A percentile compares a stretch with the other conserved stretches of the same genome.
These are phyloP conservation scores for Chenopodium suecicum DNA, from an alignment of 148 eudicot genomes.

Conservation along the genomic window DNA sequence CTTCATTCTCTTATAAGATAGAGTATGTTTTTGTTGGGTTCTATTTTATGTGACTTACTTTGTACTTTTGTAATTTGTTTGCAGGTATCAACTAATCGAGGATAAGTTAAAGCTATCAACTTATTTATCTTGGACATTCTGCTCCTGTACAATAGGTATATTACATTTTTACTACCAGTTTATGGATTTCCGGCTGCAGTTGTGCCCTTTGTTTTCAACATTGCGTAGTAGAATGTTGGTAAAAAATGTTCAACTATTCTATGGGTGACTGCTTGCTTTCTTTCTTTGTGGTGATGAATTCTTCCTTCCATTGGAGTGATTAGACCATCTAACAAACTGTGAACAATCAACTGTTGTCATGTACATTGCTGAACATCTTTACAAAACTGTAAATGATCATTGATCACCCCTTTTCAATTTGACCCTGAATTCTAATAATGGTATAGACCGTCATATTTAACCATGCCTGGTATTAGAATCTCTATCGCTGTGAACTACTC, in stretches of 20 bases:
- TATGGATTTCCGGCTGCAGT: background rate
- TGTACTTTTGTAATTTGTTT: slow-evolving; percentile 6
- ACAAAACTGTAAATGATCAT: no score
- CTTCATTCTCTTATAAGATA: background rate
- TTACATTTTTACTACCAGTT: background rate
- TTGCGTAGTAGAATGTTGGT: background rate
- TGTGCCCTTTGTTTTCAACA: background rate
- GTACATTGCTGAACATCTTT: background rate
- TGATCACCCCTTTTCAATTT: background rate
- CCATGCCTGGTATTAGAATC: no score
- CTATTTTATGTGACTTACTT: background rate
- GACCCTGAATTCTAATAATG: background rate
- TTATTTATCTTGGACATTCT: slow-evolving; percentile 92
- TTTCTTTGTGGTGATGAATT: background rate
- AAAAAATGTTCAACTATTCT: background rate
- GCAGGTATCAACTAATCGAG: slow-evolving; percentile 84
- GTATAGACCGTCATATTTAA: background rate
- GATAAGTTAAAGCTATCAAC: slow-evolving; percentile 81
- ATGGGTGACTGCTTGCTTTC: background rate
- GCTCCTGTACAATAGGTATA: slow-evolving; percentile 74
- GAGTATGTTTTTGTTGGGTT: slow-evolving; percentile 1
- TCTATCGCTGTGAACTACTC: background rate
- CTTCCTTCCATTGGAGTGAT: background rate
- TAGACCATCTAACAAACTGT: no score
- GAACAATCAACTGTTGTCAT: background rate